phyloP scores from a whole-genome alignment of 768 basidiomycete genomes.

The Suillus weaverae region DNA sequence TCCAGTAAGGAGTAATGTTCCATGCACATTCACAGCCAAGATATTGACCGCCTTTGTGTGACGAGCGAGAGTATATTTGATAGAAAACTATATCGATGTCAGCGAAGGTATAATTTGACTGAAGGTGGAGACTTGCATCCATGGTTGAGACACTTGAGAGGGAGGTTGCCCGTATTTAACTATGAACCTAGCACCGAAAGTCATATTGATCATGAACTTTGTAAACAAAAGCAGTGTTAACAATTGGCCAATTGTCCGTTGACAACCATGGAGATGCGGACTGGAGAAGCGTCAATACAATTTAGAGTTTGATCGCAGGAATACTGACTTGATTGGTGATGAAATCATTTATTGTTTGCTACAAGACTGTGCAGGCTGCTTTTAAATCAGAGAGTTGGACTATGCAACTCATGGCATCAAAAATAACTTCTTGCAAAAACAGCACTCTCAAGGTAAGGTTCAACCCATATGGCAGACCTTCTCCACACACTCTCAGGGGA shows the following conservation, averaged over 20 bases:
- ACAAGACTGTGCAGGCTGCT: neutral
- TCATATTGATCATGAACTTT: neutral
- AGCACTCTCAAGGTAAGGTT: neutral
- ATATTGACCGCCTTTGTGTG: conserved; percentile 1
- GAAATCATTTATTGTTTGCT: neutral
- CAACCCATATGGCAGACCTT: neutral
- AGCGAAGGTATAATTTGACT: neutral
- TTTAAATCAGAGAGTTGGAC: neutral
- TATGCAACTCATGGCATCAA: neutral
- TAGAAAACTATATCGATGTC: neutral
- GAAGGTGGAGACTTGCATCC: neutral
- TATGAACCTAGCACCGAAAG: neutral
- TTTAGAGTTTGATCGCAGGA: neutral
- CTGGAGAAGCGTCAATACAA: neutral
- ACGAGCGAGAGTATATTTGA: neutral
- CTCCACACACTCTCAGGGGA: neutral
- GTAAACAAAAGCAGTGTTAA: neutral
- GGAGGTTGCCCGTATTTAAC: neutral
- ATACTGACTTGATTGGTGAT: neutral
- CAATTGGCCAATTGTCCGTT: neutral
- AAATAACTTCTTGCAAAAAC: neutral
- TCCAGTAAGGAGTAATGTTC: conserved; percentile 2
- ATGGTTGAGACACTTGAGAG: neutral
- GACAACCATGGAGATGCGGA: neutral
- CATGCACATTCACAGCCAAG: neutral